phyloP scores from a whole-genome alignment of 1,284 basidiomycete species.

The Phaffia rhodozyma region DNA sequence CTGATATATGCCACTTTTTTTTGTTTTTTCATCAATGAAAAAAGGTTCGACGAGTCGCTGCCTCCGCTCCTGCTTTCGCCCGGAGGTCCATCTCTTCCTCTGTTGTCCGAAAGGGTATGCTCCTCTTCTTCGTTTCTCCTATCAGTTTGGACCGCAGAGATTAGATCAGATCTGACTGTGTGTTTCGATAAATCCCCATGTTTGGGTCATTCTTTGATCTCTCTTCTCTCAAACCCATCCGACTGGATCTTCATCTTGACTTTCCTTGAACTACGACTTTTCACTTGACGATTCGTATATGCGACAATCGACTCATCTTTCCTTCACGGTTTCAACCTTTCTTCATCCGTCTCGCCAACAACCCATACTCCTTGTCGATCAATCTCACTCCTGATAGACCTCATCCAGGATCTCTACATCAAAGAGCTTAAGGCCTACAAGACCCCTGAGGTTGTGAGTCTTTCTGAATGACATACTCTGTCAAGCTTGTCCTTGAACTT shows the following conservation, averaged over 20 bases:
- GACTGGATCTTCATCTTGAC: no score
- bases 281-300: neutral
- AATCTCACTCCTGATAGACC: slow-evolving; percentile 45
- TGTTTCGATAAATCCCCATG: neutral
- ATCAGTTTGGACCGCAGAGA: neutral
- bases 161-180: no score
- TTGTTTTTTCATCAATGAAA: no score
- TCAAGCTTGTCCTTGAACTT: neutral
- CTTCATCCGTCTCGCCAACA: neutral
- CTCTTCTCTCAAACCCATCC: neutral
- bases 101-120: slow-evolving; percentile 12
- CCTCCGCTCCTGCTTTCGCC: slow-evolving; percentile 2
- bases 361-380: no score
- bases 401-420: slow-evolving; percentile 85
- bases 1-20: no score
- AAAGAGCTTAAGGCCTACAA: slow-evolving; percentile 86
- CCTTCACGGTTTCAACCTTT: neutral
- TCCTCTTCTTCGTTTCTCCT: neutral
- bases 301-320: neutral
- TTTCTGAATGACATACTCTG: neutral
- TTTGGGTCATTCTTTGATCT: neutral
- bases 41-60: neutral
- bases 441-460: slow-evolving; percentile 37
- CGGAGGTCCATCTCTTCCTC: slow-evolving; percentile 16
- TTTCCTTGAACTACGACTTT: no score